Conservation (phyloP, 768 basidiomycete species). For the Leccinum broughii region DNA sequence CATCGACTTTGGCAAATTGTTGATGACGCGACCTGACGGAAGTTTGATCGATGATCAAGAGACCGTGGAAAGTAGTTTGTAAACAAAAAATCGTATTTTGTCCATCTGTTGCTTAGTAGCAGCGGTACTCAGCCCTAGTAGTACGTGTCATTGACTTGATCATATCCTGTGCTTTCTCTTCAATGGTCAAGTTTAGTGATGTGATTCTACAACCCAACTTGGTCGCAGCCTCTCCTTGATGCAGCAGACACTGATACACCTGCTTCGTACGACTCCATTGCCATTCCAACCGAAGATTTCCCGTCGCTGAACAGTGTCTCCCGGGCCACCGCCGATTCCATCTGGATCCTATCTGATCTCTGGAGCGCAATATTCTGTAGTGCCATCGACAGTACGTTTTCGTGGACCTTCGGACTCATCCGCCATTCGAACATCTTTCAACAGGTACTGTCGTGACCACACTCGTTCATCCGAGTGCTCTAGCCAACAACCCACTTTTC, state of each 20-base stretch:
- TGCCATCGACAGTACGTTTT: not conserved
- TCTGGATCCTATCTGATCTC: not conserved
- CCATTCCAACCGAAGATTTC: not conserved
- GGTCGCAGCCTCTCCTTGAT: no score
- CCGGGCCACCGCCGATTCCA: not conserved
- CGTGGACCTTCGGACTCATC: not conserved
- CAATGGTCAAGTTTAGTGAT: no score
- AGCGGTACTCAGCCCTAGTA: no score
- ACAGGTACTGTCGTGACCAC: conserved; percentile 33
- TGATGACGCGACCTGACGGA: conserved; percentile 28
- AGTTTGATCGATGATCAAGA: no score
- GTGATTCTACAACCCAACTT: no score
- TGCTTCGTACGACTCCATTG: not conserved
- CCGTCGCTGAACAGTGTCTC: not conserved
- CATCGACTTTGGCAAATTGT: conserved; percentile 56
- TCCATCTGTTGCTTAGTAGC: no score
- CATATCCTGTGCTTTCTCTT: no score
- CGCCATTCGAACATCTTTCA: conserved; percentile 30
- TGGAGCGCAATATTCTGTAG: not conserved
- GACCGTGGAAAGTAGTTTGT: no score
- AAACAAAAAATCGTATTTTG: no score
- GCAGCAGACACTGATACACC: not conserved
- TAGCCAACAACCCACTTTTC: conserved; percentile 55
- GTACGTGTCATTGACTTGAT: no score
- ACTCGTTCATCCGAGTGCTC: not conserved